A percentile compares a stretch with the other conserved stretches of the same genome.
Evolutionary conservation across 306 rosid genomes (phyloP).

Genomic region (Glycyrrhiza uralensis): DNA sequence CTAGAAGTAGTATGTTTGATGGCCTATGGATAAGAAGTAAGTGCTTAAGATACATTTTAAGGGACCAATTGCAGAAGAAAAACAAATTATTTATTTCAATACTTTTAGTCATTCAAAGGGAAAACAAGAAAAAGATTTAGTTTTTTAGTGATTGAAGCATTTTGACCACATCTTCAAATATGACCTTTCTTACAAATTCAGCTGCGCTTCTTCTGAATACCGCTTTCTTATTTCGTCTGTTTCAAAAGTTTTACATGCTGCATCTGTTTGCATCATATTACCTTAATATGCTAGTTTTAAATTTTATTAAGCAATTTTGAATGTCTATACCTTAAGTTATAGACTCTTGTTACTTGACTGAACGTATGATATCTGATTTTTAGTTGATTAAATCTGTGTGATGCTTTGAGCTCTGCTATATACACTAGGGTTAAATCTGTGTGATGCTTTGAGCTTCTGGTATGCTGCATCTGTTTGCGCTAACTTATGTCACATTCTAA

Average conservation of each 20-base stretch:
- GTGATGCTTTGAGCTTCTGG: too few species aligned
- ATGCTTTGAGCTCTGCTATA: not conserved
- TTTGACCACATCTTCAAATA: not conserved
- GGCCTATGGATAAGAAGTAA: conserved; percentile 97
- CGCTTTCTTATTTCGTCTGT: conserved; percentile 9
- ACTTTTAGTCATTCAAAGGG: conserved; percentile 22
- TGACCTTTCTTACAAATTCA: not conserved
- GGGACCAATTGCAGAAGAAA: conserved; percentile 15
- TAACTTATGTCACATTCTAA: conserved; percentile 1
- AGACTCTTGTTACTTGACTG: not conserved
- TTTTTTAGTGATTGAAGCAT: conserved; percentile 15
- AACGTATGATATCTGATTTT: not conserved
- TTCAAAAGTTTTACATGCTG: conserved; percentile 1
- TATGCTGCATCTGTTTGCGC: not conserved
- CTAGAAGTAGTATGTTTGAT: conserved; percentile 61
- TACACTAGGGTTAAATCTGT: too few species aligned
- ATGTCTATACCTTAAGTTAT: not conserved
- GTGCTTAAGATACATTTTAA: conserved; percentile 21
- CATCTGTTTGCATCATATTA: conserved; percentile 10
- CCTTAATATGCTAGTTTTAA: not conserved
- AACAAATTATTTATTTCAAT: conserved; percentile 16
- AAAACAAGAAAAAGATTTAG: not conserved
- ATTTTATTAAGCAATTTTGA: not conserved
- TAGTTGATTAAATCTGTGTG: not conserved
- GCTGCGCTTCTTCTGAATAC: not conserved